Conservation (phyloP, 495 filamentous ascomycete genomes). For the Penicillium paxilli region DNA sequence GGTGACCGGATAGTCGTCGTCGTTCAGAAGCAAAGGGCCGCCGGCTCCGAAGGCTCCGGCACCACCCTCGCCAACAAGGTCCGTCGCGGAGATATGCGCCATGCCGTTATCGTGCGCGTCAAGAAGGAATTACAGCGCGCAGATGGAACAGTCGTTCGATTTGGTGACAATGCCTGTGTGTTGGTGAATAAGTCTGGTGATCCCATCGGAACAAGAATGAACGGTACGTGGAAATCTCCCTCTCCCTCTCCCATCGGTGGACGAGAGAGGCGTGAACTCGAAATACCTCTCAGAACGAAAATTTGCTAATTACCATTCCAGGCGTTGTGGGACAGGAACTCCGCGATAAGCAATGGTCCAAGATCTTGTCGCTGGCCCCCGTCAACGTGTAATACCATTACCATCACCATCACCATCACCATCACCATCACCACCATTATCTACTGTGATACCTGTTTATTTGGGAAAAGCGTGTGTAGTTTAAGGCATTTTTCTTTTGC, state of each 20-base stretch:
- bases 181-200: slow-evolving; percentile 96
- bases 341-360: slow-evolving; percentile 88
- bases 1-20: slow-evolving; percentile 97
- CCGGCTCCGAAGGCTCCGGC: slow-evolving; percentile 61
- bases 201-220: slow-evolving; percentile 90
- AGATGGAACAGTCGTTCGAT: slow-evolving; percentile 86
- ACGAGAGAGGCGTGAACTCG: background rate
- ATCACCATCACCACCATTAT: background rate
- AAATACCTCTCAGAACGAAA: background rate
- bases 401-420: background rate
- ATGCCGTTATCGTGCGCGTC: slow-evolving; percentile 93
- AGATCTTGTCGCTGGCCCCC: slow-evolving; percentile 94
- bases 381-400: slow-evolving; percentile 73
- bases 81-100: slow-evolving; percentile 91
- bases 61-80: slow-evolving; percentile 82
- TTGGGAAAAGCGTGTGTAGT: slow-evolving; percentile 34
- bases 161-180: slow-evolving; percentile 98
- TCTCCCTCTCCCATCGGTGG: too few species aligned
- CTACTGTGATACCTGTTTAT: slow-evolving; percentile 13
- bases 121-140: slow-evolving; percentile 79
- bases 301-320: slow-evolving; percentile 34
- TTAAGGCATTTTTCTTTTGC: slow-evolving; percentile 23
- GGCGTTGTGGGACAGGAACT: slow-evolving; percentile 86
- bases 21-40: slow-evolving; percentile 89
- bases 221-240: slow-evolving; percentile 58